Base-by-base conservation (phyloP, 2,329 filamentous ascomycete genomes). In the Microsporum canis region DNA sequence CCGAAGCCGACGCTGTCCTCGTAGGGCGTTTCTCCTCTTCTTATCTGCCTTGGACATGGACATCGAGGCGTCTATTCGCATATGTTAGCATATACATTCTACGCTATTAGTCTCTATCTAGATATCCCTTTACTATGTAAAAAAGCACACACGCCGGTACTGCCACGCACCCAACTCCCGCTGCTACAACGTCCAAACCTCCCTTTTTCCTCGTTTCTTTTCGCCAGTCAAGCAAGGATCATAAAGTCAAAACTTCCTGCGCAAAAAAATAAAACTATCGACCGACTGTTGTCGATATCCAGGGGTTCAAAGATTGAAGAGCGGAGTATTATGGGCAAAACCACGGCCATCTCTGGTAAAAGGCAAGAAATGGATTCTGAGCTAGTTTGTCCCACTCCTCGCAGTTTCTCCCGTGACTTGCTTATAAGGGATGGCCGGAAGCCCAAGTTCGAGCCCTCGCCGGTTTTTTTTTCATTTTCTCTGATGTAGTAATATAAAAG, bases 301-400 rank as follows among this genome's bases (percentile, higher is more conserved):
- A 66, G 64, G 31, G 59, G 76, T 81, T 79, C 80, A 83, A 83
- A 83, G 80, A 82, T 82, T 82, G 68, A 69, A 69, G 70, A 83
- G 76, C 78, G 79, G 80, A 80, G 80, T 81, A 69, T 81, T 75
- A 74, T 82, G 79, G 78, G 78, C 78, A 78, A 70, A 77, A 73
- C 82, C 84, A 86, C 83, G 84, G 84, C 83, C 84, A 86, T 84
- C 84, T 87, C 85, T 87, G 84, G 84, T 87, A 87, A 87, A 87
- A 86, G 83, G 83, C 84, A 87, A 87, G 84, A 85, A 83, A 83
- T 85, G 83, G 83, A 83, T 87, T 86, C 83, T 80, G 78, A 72
- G 78, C 79, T 85, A 85, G 82, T 75, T 81, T 82, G 82, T 86
- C 82, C 82, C 83, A 85, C 83, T 85, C 83, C 82, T 80, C 33